Evolutionary conservation across 441 rosid genomes (phyloP).

Genomic region (Croton laevigatus): DNA sequence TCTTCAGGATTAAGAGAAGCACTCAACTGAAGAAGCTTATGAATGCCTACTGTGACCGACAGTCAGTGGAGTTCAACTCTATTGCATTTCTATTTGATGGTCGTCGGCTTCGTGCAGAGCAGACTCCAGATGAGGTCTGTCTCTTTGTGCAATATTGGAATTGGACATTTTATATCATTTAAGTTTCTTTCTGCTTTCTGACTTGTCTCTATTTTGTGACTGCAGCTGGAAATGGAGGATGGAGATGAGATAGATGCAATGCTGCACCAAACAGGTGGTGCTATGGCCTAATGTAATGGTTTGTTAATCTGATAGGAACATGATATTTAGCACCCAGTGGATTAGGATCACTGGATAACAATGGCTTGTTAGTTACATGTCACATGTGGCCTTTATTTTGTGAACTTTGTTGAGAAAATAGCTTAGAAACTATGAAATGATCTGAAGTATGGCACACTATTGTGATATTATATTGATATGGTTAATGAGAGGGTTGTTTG

Average conservation of each 20-base stretch:
- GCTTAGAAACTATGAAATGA: neutral
- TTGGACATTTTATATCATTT: neutral
- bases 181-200: neutral
- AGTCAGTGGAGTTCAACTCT: slow-evolving; percentile 54
- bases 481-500: neutral
- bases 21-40: slow-evolving; percentile 68
- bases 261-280: slow-evolving; percentile 83
- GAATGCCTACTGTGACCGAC: slow-evolving; percentile 66
- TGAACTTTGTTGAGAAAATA: slow-evolving; percentile 1
- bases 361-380: neutral
- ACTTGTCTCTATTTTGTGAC: neutral
- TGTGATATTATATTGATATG: neutral
- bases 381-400: neutral
- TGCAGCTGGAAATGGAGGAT: slow-evolving; percentile 82
- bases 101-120: slow-evolving; percentile 56
- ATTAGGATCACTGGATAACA: neutral
- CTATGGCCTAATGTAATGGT: slow-evolving; percentile 5
- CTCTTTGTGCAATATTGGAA: neutral
- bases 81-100: slow-evolving; percentile 69
- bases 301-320: neutral
- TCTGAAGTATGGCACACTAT: neutral
- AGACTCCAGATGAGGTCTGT: slow-evolving; percentile 63
- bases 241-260: slow-evolving; percentile 89
- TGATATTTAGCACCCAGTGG: neutral
- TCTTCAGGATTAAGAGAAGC: slow-evolving; percentile 64